Base-by-base conservation (phyloP, 495 filamentous ascomycete genomes). In the Aspergillus baeticus region DNA sequence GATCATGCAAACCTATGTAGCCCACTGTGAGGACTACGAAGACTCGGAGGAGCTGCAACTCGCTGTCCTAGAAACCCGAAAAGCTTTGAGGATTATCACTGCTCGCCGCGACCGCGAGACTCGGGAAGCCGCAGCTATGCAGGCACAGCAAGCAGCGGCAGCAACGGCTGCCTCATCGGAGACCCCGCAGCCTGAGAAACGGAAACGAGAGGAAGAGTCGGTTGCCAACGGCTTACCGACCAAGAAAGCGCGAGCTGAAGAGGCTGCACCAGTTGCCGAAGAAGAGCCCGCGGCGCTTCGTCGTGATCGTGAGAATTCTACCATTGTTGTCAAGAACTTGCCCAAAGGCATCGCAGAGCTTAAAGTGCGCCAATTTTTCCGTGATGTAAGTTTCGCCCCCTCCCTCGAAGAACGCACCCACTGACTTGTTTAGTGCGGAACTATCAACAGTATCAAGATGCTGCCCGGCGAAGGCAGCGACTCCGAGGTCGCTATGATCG, bases 11-110 rank as follows among this genome's bases (percentile, higher is more conserved):
- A 82, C 87, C 17, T 96, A 89, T 56, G 70, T 91, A 33, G 80
- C 88, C 36, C 92, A 98, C 63, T 95, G 90, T 63, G 87, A 93
- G 62, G 89, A 91, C 58, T 91, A 94, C 60, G 91, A 94, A 65
- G 79, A 84, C 44, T 82, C 87, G 6, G 81, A 87, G 36, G 85
- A 87, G 29, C 74, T 96, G 6, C 84, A 88, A 57, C 73, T 80
- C 49, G 89, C 89, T 17, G 74, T 88, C 10, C 80, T 90, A 47
- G 83, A 83, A 29, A 84, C 87, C 20, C 82, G 87, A 51, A 85
- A 85, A 61, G 78, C 79, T n/a, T 79, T 77, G 46, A 85, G 82
- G 59, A 73, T 72, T 10, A 78, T 93, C 39, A 74, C 70, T n/a
- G 81, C 81, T 61, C 81, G 87, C 54, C 80, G 89, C 43, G 84